Conservation (phyloP, 2,329 filamentous ascomycete species). For the Fusarium sp. region DNA sequence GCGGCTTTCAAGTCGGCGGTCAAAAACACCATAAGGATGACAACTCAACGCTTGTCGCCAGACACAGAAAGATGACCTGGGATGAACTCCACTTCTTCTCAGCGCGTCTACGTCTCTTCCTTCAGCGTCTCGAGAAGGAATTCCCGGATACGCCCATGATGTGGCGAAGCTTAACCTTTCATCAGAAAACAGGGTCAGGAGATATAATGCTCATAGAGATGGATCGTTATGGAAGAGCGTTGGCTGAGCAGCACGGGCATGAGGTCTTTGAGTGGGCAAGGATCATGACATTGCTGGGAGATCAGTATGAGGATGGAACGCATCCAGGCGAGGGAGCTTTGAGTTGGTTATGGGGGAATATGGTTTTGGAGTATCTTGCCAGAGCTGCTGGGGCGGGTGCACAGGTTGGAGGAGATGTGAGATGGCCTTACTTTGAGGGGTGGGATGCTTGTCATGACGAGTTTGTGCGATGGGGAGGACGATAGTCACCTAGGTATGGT, state of each 20-base stretch:
- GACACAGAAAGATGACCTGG: constrained; percentile 6
- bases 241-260: not conserved
- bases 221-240: constrained; percentile 8
- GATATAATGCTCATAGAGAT: constrained; percentile 8
- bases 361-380: constrained; percentile 16
- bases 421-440: constrained; percentile 19
- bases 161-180: not conserved
- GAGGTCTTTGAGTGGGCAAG: constrained; percentile 13
- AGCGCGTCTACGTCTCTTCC: not conserved
- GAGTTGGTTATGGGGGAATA: constrained; percentile 12
- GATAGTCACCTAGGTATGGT: not conserved
- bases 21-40: not conserved
- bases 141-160: constrained; percentile 3
- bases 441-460: constrained; percentile 13
- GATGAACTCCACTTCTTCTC: constrained; percentile 6
- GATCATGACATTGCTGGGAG: not conserved
- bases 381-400: not conserved
- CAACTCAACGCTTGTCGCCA: not conserved
- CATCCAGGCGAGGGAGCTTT: not conserved
- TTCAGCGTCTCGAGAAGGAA: not conserved
- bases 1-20: constrained; percentile 1
- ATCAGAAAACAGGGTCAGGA: not conserved
- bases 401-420: not conserved
- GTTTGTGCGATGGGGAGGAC: not conserved
- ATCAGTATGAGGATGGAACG: not conserved